Conservation (phyloP, 139 green algal genomes). For the Chlorella sp. region DNA sequence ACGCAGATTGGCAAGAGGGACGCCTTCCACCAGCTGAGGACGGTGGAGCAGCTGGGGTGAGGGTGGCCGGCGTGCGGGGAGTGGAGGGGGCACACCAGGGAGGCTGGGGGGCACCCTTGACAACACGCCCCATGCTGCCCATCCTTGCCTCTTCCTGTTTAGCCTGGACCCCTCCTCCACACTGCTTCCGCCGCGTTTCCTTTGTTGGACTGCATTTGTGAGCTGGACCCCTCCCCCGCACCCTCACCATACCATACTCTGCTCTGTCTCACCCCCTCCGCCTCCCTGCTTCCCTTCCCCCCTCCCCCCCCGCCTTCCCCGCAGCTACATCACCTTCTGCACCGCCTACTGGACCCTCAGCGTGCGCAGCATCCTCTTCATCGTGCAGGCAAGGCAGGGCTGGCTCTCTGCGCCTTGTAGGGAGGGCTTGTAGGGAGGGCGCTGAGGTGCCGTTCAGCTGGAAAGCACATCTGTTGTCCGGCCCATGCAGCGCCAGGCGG, state of each 20-base stretch:
- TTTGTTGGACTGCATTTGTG: too few relatives aligned
- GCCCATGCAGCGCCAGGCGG: too few relatives aligned
- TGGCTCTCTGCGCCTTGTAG: not conserved
- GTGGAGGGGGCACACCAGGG: too few relatives aligned
- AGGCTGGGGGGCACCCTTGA: too few relatives aligned
- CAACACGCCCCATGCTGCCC: not conserved
- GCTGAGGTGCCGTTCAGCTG: too few relatives aligned
- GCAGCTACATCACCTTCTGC: slow-evolving; percentile 45
- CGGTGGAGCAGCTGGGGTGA: slow-evolving; percentile 78
- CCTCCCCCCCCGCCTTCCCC: not conserved
- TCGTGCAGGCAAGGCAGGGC: slow-evolving; percentile 58
- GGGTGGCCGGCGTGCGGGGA: not conserved
- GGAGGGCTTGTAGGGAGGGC: not conserved
- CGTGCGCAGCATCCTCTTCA: slow-evolving; percentile 52
- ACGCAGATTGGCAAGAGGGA: slow-evolving; percentile 81
- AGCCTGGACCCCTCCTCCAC: not conserved
- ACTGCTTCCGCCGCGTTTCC: not conserved
- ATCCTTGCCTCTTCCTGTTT: too few relatives aligned
- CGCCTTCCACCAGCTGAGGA: slow-evolving; percentile 89
- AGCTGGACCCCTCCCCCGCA: too few relatives aligned
- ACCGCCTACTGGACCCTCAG: slow-evolving; percentile 38
- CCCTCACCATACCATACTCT: too few relatives aligned
- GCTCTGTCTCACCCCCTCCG: not conserved
- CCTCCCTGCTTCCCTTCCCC: not conserved
- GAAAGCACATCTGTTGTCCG: too few relatives aligned